Base-by-base conservation (phyloP, 352 stramenopile genomes). In the Ochromonadaceae sp. region DNA sequence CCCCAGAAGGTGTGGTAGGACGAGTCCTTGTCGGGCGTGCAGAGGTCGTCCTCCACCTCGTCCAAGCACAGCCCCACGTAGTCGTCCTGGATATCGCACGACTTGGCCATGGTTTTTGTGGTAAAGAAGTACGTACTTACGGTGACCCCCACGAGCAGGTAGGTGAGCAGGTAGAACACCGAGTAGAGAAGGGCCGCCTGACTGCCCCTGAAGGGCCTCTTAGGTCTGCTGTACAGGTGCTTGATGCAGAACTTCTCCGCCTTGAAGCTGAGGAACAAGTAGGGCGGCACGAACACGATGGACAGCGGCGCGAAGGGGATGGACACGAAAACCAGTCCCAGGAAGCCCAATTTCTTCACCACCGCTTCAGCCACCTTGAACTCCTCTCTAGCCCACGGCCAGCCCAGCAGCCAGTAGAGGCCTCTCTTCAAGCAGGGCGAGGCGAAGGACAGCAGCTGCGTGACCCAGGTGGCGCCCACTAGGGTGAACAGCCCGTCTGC, bases 31-130 rank as follows among this genome's bases (percentile, higher is more conserved):
- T 60, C 52, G 20, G 47, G 30, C 9, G 26, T 60, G 25, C 52
- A 60, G 9, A 20, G 25, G 31, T 60, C 25, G 25, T 41, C 31
- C 32, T 20, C 5, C 5, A 2, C 22, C 17, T 14, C 52, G 9
- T 7, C 10, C 15, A 20, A 4, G 47, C 52, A 60, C 25, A 60
- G 30, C 22, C 22, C 9, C 30, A 60, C 25, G 32, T 28, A 48
- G 9, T 41, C 28, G 47, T 60, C 52, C 47, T 60, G 52, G 14
- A 60, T 44, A 52, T 60, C 52, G 25, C 52, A 60, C 20, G 26
- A 14, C 25, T 60, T 60, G 3, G 32, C 28, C 7, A 60, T 47
- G 7, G 52, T 60, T 52, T 60, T 60, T 31, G 52, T 50, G 9
- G 52, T 50, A 10, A 60, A 30, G 30, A 60, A 60, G 30, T 60